A percentile compares a stretch with the other conserved stretches of the same genome.
These are phyloP conservation scores for Mycena filopes DNA, from an alignment of 768 basidiomycete species.

Conservation along the genomic window DNA sequence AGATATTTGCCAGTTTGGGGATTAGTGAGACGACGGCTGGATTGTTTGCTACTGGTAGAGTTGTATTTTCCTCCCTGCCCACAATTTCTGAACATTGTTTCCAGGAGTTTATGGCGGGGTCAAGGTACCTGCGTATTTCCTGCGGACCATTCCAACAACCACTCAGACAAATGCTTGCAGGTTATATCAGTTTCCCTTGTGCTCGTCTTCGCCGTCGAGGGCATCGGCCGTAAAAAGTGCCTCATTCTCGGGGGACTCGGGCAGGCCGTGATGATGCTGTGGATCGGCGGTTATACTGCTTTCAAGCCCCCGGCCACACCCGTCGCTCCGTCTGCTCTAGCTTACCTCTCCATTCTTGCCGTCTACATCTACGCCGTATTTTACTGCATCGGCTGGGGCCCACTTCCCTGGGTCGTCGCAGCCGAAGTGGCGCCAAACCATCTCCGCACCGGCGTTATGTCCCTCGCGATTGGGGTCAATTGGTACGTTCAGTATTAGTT, in stretches of 20 bases:
- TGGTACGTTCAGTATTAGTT: slow-evolving; percentile 45
- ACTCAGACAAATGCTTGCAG: slow-evolving; percentile 38
- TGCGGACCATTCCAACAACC: not conserved
- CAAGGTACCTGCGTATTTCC: slow-evolving; percentile 35
- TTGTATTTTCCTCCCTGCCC: no score
- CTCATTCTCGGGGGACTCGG: slow-evolving; percentile 61
- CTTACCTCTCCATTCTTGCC: slow-evolving; percentile 56
- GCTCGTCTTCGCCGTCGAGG: slow-evolving; percentile 59
- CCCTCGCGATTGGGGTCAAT: slow-evolving; percentile 51
- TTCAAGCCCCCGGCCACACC: slow-evolving; percentile 43
- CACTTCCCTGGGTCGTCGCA: slow-evolving; percentile 54
- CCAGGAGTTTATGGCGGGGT: slow-evolving; percentile 48
- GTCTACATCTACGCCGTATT: slow-evolving; percentile 61
- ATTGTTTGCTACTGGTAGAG: slow-evolving; percentile 62
- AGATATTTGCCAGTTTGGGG: slow-evolving; percentile 61
- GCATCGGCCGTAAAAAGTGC: slow-evolving; percentile 59
- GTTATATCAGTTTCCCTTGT: slow-evolving; percentile 52
- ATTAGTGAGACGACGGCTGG: slow-evolving; percentile 53
- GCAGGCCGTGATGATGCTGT: slow-evolving; percentile 60
- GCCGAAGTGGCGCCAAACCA: slow-evolving; percentile 58
- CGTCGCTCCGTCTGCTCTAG: slow-evolving; percentile 43
- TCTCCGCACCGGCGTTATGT: slow-evolving; percentile 50
- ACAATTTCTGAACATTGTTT: slow-evolving; percentile 4
- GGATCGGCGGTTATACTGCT: slow-evolving; percentile 54
- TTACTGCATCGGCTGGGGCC: slow-evolving; percentile 56